phyloP scores from a whole-genome alignment of 331 rosid species.

The Ulmus americana region DNA sequence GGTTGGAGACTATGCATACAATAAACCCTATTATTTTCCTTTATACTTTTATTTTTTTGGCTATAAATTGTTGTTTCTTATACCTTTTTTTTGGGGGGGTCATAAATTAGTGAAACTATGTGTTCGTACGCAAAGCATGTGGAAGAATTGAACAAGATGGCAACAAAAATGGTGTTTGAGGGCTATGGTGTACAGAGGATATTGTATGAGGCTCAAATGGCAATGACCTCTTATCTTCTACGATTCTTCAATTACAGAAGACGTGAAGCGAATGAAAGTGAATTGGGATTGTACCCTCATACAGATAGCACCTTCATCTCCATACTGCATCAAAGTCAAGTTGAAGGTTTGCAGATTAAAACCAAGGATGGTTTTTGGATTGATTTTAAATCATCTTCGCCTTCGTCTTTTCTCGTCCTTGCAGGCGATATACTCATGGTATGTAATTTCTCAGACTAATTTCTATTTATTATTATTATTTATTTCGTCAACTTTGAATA shows the following conservation, averaged over 20 bases:
- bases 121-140: slow-evolving; percentile 17
- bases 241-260: slow-evolving; percentile 12
- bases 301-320: slow-evolving; percentile 17
- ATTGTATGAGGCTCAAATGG: neutral
- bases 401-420: neutral
- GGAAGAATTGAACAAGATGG: slow-evolving; percentile 7
- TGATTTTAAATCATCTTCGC: neutral
- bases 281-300: slow-evolving; percentile 15
- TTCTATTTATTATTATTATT: too few relatives aligned
- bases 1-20: too few relatives aligned
- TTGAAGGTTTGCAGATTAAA: slow-evolving; percentile 18
- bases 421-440: slow-evolving; percentile 12
- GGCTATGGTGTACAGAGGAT: slow-evolving; percentile 12
- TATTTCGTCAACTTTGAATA: too few relatives aligned
- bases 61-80: too few relatives aligned
- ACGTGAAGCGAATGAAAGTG: neutral
- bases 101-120: slow-evolving; percentile 14
- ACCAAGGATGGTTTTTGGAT: slow-evolving; percentile 19
- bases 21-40: too few relatives aligned
- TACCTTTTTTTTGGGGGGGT: too few relatives aligned
- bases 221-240: slow-evolving; percentile 8
- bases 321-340: slow-evolving; percentile 19
- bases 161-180: slow-evolving; percentile 26
- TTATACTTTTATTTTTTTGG: too few relatives aligned
- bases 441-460: neutral